Evolutionary conservation across 2,329 filamentous ascomycete species (phyloP).

Genomic region (Beauveria asiatica): DNA sequence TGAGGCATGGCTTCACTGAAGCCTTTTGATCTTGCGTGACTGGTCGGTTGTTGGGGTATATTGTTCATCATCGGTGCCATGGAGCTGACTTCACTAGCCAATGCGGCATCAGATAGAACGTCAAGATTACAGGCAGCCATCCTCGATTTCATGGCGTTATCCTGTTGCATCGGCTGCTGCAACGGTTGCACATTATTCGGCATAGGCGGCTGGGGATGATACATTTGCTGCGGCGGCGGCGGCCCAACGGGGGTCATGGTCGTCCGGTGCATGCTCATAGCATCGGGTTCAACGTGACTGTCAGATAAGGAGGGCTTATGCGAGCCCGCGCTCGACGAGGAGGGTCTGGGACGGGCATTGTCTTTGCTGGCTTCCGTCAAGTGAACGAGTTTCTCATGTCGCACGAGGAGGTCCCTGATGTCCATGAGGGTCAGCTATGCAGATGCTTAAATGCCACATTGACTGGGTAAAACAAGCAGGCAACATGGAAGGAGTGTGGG

Average conservation of each 20-base stretch:
- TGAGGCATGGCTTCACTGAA: constrained; percentile 39
- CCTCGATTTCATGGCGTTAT: constrained; percentile 38
- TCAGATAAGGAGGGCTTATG: constrained; percentile 41
- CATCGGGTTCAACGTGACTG: constrained; percentile 36
- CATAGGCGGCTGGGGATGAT: constrained; percentile 14
- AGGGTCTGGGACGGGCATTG: constrained; percentile 40
- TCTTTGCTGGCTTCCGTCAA: constrained; percentile 52
- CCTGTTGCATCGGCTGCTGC: constrained; percentile 30
- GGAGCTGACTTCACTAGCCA: constrained; percentile 46
- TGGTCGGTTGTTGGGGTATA: constrained; percentile 30
- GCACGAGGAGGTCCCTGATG: constrained; percentile 54
- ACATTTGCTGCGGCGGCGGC: constrained; percentile 19
- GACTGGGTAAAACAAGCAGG: neutral
- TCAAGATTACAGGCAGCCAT: constrained; percentile 47
- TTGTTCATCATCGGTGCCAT: constrained; percentile 43
- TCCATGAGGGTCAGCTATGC: constrained; percentile 45
- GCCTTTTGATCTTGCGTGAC: constrained; percentile 37
- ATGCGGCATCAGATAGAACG: constrained; percentile 50
- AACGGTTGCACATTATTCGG: constrained; percentile 22
- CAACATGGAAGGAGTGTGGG: neutral
- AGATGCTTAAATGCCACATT: neutral
- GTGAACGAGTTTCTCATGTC: constrained; percentile 57
- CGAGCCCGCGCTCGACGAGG: constrained; percentile 36
- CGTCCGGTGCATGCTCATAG: constrained; percentile 34
- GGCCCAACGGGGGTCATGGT: constrained; percentile 20